Evolutionary conservation across 2,329 filamentous ascomycete species (phyloP).

Genomic region (Colletotrichum godetiae): DNA sequence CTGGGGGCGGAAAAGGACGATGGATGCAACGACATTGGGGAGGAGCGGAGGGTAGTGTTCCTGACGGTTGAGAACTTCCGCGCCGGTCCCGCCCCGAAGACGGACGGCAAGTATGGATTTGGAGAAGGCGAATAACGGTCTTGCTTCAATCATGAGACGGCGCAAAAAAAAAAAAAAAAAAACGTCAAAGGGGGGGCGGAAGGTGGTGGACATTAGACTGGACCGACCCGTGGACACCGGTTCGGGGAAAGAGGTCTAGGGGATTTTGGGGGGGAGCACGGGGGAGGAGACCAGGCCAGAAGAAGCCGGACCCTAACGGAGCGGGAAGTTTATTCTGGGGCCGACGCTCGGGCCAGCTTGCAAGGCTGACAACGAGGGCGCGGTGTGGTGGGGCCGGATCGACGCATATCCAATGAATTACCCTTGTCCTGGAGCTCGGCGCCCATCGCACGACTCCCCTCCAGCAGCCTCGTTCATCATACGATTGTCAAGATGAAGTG

Average conservation of each 20-base stretch:
- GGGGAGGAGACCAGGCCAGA: background rate
- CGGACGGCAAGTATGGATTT: background rate
- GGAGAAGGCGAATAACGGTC: background rate
- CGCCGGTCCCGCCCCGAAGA: background rate
- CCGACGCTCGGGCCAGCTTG: conserved; percentile 11
- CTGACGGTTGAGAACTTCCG: background rate
- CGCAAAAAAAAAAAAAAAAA: background rate
- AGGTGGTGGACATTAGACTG: background rate
- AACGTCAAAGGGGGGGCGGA: background rate
- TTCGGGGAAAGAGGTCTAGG: background rate
- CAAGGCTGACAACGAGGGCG: conserved; percentile 26
- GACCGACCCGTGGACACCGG: background rate
- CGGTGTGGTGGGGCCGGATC: conserved; percentile 3
- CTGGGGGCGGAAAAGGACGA: background rate
- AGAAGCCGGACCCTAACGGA: conserved; percentile 22
- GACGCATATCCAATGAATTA: conserved; percentile 16
- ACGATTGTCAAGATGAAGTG: conserved; percentile 44
- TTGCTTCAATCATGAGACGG: background rate
- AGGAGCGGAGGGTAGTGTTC: background rate
- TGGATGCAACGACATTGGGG: background rate
- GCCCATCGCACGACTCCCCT: conserved; percentile 42
- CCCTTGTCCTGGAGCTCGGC: conserved; percentile 22
- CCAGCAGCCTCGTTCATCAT: conserved; percentile 51
- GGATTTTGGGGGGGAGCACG: background rate
- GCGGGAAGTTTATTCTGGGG: conserved; percentile 34